phyloP scores from a whole-genome alignment of 169 alveolate genomes.

The Toxoplasma gondii region DNA sequence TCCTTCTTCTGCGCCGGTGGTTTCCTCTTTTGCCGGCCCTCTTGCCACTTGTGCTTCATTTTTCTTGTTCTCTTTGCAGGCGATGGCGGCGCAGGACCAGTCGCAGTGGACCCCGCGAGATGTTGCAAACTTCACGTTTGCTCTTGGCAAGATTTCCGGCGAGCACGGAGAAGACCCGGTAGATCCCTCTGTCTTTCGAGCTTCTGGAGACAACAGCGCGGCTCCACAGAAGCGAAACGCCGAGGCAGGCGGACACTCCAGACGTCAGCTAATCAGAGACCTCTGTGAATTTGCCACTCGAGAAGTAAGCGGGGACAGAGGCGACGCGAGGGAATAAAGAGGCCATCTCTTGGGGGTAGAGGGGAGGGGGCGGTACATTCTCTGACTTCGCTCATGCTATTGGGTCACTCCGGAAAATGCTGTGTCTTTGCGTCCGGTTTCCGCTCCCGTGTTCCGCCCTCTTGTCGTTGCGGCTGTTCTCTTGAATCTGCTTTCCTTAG shows the following conservation, averaged over 20 bases:
- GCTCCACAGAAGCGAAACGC: neutral
- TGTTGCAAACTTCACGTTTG: neutral
- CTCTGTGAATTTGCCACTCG: neutral
- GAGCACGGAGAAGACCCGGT: slow-evolving; percentile 11
- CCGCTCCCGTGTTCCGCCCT: no score
- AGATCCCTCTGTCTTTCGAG: neutral
- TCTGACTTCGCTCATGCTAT: no score
- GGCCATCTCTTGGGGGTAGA: no score
- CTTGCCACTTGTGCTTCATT: no score
- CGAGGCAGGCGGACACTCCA: neutral
- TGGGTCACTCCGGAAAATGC: no score
- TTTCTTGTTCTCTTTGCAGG: neutral
- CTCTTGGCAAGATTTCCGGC: neutral
- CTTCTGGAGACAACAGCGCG: neutral
- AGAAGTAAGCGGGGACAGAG: neutral
- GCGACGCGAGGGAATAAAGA: no score
- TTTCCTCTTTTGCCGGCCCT: no score
- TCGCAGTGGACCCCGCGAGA: slow-evolving; percentile 3
- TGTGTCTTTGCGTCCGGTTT: no score
- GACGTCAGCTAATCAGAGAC: slow-evolving; percentile 27
- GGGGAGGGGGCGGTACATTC: no score
- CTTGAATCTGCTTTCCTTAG: no score
- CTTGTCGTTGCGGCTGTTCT: no score
- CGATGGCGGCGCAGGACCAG: slow-evolving; percentile 15
- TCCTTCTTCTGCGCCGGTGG: no score